Conservation (phyloP, 163 green algal genomes). For the Volvox carteri region DNA sequence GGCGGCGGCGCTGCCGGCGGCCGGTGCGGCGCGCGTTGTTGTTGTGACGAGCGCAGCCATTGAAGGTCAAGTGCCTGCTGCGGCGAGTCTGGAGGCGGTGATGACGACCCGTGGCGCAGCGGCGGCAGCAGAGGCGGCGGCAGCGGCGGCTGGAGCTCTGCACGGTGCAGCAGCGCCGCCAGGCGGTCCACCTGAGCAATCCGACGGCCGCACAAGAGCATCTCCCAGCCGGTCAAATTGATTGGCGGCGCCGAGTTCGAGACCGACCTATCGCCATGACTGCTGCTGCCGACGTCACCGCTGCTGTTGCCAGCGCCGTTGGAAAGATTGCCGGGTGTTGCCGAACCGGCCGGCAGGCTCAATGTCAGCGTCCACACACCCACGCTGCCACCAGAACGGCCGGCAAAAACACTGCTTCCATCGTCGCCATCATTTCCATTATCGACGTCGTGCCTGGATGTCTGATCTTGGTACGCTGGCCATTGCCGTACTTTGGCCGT, state of each 20-base stretch:
- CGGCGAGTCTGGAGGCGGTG: neutral
- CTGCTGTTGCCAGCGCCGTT: neutral
- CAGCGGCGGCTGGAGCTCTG: neutral
- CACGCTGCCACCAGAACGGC: neutral
- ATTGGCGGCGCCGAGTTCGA: neutral
- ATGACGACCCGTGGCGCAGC: neutral
- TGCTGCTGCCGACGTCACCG: neutral
- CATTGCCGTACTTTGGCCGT: no score
- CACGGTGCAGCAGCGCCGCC: neutral
- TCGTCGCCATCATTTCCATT: neutral
- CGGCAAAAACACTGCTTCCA: neutral
- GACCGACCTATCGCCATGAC: neutral
- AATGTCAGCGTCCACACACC: conserved; percentile 9
- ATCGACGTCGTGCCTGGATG: neutral
- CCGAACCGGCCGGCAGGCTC: neutral
- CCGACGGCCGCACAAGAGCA: conserved; percentile 5
- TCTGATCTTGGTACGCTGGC: no score
- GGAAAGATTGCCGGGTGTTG: neutral
- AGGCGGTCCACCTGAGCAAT: neutral
- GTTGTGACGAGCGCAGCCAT: neutral
- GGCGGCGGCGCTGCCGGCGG: no score
- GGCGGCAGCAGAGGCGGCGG: neutral
- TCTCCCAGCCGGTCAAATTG: conserved; percentile 9
- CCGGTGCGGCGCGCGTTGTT: neutral
- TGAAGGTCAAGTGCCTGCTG: neutral